phyloP scores from a whole-genome alignment of 2,329 filamentous ascomycete species.

The Fusarium pseudocircinatum region DNA sequence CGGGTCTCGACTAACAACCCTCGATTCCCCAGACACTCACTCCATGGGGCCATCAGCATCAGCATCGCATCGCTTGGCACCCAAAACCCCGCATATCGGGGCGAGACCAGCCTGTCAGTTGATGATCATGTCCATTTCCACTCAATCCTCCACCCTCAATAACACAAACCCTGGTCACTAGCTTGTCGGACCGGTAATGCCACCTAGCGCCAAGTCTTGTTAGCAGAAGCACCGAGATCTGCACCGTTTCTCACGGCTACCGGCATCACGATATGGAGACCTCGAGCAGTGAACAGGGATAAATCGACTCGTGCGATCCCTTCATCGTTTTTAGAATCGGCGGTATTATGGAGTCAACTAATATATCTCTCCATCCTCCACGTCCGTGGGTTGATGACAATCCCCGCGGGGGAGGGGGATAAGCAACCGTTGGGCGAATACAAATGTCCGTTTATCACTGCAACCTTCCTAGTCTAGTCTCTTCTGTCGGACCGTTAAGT shows the following conservation, averaged over 20 bases:
- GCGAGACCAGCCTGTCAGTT: background rate
- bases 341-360: constrained; percentile 15
- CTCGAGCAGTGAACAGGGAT: background rate
- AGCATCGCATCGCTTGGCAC: background rate
- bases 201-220: constrained; percentile 16
- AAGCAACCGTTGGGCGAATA: constrained; percentile 6
- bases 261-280: constrained; percentile 6
- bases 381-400: background rate
- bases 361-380: background rate
- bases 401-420: background rate
- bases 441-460: background rate
- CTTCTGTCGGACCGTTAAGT: constrained; percentile 15
- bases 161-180: background rate
- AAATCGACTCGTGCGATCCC: background rate
- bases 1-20: background rate
- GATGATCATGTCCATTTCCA: background rate
- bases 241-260: constrained; percentile 24
- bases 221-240: constrained; percentile 13
- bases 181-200: constrained; percentile 18
- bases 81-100: constrained; percentile 18
- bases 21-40: background rate
- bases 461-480: background rate
- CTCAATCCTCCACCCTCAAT: background rate
- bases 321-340: background rate
- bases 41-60: constrained; percentile 5